phyloP scores from a whole-genome alignment of 495 filamentous ascomycete species.

The Talaromyces proteolyticus region DNA sequence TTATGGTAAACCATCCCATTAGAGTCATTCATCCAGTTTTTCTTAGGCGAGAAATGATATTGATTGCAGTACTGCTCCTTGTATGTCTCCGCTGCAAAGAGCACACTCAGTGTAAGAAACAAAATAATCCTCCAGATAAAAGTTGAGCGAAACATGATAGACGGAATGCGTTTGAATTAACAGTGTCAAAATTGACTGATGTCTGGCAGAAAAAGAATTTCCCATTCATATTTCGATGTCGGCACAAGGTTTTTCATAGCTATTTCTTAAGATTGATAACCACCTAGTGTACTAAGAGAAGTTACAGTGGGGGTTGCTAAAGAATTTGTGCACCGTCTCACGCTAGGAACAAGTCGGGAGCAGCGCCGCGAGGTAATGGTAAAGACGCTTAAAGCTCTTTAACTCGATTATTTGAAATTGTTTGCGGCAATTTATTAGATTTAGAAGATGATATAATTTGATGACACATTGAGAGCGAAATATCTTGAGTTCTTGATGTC shows the following conservation, averaged over 20 bases:
- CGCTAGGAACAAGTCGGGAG: neutral
- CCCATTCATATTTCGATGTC: neutral
- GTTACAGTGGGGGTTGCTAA: too few species aligned
- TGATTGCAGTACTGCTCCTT: conserved; percentile 35
- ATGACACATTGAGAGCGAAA: neutral
- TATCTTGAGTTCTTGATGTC: neutral
- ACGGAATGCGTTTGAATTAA: neutral
- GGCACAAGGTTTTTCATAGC: neutral
- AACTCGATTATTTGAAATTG: neutral
- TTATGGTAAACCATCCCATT: conserved; percentile 47
- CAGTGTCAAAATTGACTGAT: neutral
- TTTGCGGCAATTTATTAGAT: neutral
- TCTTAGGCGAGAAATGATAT: conserved; percentile 45
- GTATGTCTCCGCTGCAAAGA: conserved; percentile 18
- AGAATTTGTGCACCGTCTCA: too few species aligned
- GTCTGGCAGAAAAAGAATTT: neutral
- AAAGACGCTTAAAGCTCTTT: too few species aligned
- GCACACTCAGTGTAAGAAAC: neutral
- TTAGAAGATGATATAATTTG: neutral
- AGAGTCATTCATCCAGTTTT: conserved; percentile 50
- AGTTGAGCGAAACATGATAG: neutral
- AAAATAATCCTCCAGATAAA: neutral
- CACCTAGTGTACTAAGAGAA: too few species aligned
- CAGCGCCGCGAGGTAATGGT: neutral
- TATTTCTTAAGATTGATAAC: too few species aligned